Evolutionary conservation across 805 yeast species (phyloP).

Genomic region (Candida schatavii): DNA sequence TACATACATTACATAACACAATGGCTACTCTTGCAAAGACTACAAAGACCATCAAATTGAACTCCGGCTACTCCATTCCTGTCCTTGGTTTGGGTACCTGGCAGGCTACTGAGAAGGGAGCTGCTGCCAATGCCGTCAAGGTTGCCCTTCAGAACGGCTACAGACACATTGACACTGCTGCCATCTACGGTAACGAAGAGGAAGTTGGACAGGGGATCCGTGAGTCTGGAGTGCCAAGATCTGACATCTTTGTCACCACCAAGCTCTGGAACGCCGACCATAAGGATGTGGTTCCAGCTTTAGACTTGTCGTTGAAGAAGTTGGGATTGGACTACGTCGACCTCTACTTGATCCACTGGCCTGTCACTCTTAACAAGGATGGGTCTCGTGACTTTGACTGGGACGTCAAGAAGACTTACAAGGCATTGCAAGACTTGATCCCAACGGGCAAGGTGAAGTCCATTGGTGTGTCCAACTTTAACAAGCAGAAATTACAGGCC

Average conservation of each 20-base stretch:
- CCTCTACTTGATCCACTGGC: conserved; percentile 78
- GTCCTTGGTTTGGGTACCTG: conserved; percentile 75
- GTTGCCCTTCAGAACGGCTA: conserved; percentile 66
- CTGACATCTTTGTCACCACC: conserved; percentile 64
- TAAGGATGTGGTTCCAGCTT: conserved; percentile 46
- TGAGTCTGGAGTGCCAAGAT: conserved; percentile 60
- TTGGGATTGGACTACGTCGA: conserved; percentile 73
- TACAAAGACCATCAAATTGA: conserved; percentile 35
- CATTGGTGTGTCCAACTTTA: conserved; percentile 59
- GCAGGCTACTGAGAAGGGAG: conserved; percentile 50
- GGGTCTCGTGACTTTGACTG: conserved; percentile 17
- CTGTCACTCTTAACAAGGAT: conserved; percentile 36
- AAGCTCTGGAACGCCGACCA: conserved; percentile 59
- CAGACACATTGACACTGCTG: conserved; percentile 73
- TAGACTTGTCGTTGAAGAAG: conserved; percentile 55
- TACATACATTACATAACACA: no score
- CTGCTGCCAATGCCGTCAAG: conserved; percentile 58
- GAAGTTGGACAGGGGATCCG: conserved; percentile 52
- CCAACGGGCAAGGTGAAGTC: conserved; percentile 37
- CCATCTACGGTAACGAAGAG: conserved; percentile 59
- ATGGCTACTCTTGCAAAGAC: not conserved
- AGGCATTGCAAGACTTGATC: conserved; percentile 34
- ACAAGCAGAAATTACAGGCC: conserved; percentile 41
- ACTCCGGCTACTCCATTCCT: conserved; percentile 65
- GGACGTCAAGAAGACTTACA: conserved; percentile 41